Evolutionary conservation across 1,284 basidiomycete species (phyloP).

Genomic region (Exobasidium cylindrosporum): DNA sequence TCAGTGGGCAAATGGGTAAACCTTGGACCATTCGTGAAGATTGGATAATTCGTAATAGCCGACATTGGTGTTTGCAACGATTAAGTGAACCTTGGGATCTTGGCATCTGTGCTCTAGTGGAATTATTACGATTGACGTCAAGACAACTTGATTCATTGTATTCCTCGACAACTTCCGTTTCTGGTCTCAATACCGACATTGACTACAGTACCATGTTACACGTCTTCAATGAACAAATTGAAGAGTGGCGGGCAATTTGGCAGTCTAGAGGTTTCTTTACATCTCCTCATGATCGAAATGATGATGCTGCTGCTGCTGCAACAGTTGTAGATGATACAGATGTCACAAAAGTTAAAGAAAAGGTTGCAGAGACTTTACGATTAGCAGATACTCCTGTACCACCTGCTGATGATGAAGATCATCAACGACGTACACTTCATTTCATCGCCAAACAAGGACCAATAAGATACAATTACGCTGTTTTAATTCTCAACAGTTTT

Average conservation of each 20-base stretch:
- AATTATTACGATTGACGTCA: conserved; percentile 58
- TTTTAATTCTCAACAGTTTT: conserved; percentile 73
- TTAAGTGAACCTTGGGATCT: conserved; percentile 50
- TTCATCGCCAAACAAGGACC: conserved; percentile 41
- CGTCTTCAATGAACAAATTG: conserved; percentile 75
- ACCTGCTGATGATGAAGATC: conserved; percentile 37
- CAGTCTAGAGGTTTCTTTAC: conserved; percentile 35
- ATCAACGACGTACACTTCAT: conserved; percentile 43
- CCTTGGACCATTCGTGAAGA: conserved; percentile 83
- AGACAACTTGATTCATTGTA: conserved; percentile 86
- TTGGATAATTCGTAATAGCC: conserved; percentile 73
- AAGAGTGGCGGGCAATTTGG: conserved; percentile 70
- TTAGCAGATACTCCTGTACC: conserved; percentile 8
- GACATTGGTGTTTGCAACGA: conserved; percentile 63
- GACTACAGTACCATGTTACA: conserved; percentile 79
- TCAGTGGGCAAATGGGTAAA: conserved; percentile 87
- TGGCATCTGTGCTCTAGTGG: conserved; percentile 42
- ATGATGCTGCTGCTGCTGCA: background rate
- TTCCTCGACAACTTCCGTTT: conserved; percentile 73
- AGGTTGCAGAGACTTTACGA: conserved; percentile 8
- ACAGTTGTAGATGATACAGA: background rate
- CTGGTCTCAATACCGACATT: conserved; percentile 79
- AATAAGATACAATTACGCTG: conserved; percentile 48
- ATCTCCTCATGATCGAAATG: background rate
- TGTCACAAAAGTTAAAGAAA: background rate